Evolutionary conservation across 352 stramenopile genomes (phyloP).

Genomic region (Pythium monospermum): DNA sequence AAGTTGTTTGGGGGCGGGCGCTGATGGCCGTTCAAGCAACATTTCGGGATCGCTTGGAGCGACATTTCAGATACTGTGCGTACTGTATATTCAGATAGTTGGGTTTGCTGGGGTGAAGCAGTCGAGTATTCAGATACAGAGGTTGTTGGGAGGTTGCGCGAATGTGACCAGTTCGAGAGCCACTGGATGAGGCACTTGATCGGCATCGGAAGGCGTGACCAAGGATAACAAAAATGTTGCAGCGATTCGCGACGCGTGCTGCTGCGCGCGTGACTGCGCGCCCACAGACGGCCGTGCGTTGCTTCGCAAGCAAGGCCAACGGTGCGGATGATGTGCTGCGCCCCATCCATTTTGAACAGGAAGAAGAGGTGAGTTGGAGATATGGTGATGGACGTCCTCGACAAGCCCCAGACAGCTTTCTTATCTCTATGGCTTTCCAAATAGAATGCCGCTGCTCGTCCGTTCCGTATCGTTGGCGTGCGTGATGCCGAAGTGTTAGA

Average conservation of each 20-base stretch:
- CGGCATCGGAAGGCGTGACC: background rate
- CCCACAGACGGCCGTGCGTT: slow-evolving; percentile 6
- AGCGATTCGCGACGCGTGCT: slow-evolving; percentile 18
- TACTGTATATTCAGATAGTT: background rate
- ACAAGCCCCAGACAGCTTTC: background rate
- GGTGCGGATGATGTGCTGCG: slow-evolving; percentile 28
- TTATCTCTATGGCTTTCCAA: background rate
- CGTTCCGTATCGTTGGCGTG: slow-evolving; percentile 77
- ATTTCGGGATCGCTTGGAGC: background rate
- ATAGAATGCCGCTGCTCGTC: slow-evolving; percentile 34
- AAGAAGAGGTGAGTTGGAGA: slow-evolving; percentile 40
- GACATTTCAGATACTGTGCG: background rate
- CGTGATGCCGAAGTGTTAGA: slow-evolving; percentile 75
- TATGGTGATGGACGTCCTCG: background rate
- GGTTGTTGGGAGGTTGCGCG: slow-evolving; percentile 7
- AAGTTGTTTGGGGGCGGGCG: background rate
- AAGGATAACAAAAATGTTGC: slow-evolving; percentile 19
- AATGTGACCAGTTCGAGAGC: slow-evolving; percentile 12
- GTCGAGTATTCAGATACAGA: background rate
- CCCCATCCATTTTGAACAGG: slow-evolving; percentile 68
- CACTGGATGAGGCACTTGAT: slow-evolving; percentile 8
- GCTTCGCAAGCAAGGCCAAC: slow-evolving; percentile 20
- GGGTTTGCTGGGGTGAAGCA: background rate
- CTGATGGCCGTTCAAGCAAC: slow-evolving; percentile 12
- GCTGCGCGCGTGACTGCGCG: slow-evolving; percentile 6